Percentiles rank a stretch among this genome's conserved stretches.
Evolutionary conservation across 2,329 filamentous ascomycete genomes (phyloP).

Genomic region (Westerdykella aurantiaca): DNA sequence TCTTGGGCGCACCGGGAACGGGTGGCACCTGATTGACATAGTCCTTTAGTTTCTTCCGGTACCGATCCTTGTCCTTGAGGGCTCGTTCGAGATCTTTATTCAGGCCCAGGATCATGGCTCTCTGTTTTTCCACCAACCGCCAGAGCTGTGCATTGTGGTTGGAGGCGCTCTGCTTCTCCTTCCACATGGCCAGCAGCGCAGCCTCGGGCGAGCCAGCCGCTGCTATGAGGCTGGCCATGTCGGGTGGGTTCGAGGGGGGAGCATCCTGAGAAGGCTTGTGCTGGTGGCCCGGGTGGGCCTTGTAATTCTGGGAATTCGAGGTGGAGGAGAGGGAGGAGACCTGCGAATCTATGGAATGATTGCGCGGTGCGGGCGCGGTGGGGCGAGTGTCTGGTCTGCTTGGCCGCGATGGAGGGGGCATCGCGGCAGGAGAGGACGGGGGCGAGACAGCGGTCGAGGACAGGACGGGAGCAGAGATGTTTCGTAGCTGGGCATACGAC

Average conservation of each 20-base stretch:
- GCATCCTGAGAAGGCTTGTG: conserved; percentile 54
- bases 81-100: conserved; percentile 92
- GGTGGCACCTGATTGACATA: conserved; percentile 46
- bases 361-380: conserved; percentile 51
- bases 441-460: conserved; percentile 28
- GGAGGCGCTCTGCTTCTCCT: conserved; percentile 82
- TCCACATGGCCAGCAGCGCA: conserved; percentile 79
- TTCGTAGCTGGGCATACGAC: conserved; percentile 32
- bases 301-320: conserved; percentile 39
- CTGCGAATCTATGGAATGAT: conserved; percentile 88
- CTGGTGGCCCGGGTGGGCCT: conserved; percentile 52
- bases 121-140: conserved; percentile 93
- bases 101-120: conserved; percentile 84
- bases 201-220: conserved; percentile 85
- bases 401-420: conserved; percentile 34
- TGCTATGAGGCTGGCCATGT: conserved; percentile 73
- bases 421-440: conserved; percentile 31
- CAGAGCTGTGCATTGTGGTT: conserved; percentile 91
- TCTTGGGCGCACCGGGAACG: conserved; percentile 28
- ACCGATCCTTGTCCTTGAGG: conserved; percentile 90
- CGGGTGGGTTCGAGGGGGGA: conserved; percentile 54
- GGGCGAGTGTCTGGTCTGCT: conserved; percentile 27
- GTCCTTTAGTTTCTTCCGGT: conserved; percentile 86
- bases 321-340: conserved; percentile 57
- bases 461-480: conserved; percentile 31